phyloP scores from a whole-genome alignment of 2,329 filamentous ascomycete species.

The Huntiella abstrusa region DNA sequence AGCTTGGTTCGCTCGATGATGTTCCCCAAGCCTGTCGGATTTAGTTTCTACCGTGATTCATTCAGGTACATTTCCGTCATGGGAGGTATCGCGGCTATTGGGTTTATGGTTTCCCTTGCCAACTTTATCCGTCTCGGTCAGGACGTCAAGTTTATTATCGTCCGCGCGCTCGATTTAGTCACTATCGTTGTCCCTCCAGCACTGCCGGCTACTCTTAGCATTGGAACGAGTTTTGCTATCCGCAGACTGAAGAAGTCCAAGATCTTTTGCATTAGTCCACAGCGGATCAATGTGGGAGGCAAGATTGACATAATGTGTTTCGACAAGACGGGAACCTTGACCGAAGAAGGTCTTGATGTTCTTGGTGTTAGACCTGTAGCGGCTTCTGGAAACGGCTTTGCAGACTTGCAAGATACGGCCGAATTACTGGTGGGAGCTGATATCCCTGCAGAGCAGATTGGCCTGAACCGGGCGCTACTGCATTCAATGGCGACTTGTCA shows the following conservation, averaged over 20 bases:
- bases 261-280: constrained; percentile 95
- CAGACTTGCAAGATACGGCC: constrained; percentile 5
- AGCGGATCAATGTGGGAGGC: constrained; percentile 88
- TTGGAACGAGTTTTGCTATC: constrained; percentile 89
- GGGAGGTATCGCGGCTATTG: constrained; percentile 66
- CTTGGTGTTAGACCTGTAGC: constrained; percentile 63
- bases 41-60: constrained; percentile 96
- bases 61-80: constrained; percentile 97
- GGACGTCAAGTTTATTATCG: constrained; percentile 76
- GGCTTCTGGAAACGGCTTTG: constrained; percentile 1
- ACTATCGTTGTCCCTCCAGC: constrained; percentile 96
- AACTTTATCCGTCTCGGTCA: constrained; percentile 79
- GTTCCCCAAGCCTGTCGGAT: constrained; percentile 93
- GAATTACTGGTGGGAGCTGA: neutral
- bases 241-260: constrained; percentile 69
- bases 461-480: constrained; percentile 22
- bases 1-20: constrained; percentile 93
- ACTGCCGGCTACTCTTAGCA: constrained; percentile 82
- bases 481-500: constrained; percentile 98
- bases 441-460: constrained; percentile 23
- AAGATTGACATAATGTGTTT: constrained; percentile 95
- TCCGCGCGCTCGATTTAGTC: constrained; percentile 83
- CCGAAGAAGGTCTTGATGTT: constrained; percentile 88
- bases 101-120: constrained; percentile 77
- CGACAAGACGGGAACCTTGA: constrained; percentile 96